These are phyloP conservation scores for Allantophomopsis lycopodina DNA, from an alignment of 2,329 filamentous ascomycete genomes.

Conservation along the genomic window DNA sequence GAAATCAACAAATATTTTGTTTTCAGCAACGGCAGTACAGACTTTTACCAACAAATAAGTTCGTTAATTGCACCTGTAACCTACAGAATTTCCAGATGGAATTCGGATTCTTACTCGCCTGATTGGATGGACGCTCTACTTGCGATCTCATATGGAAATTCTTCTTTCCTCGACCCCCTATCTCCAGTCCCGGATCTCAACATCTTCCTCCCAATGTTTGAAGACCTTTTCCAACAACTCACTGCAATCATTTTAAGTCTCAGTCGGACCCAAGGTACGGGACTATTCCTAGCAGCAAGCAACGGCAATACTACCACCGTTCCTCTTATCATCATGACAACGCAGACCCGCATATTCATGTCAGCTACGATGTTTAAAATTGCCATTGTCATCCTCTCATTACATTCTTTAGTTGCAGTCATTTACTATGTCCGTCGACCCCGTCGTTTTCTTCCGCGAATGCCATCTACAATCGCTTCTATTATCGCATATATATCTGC, in stretches of 20 bases:
- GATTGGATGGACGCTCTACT: slow-evolving; percentile 36
- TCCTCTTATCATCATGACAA: no score
- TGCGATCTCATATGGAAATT: slow-evolving; percentile 12
- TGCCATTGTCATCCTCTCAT: slow-evolving; percentile 24
- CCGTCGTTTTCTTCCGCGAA: slow-evolving; percentile 28
- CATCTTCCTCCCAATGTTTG: slow-evolving; percentile 10
- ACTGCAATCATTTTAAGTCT: slow-evolving; percentile 28
- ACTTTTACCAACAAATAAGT: slow-evolving; percentile 1
- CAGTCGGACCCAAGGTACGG: slow-evolving; percentile 19
- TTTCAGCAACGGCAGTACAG: not conserved
- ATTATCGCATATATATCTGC: slow-evolving; percentile 32
- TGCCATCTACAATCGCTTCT: slow-evolving; percentile 36
- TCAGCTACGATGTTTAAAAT: slow-evolving; percentile 30
- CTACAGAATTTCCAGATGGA: slow-evolving; percentile 20
- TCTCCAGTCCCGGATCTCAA: slow-evolving; percentile 18
- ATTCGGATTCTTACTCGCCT: slow-evolving; percentile 28
- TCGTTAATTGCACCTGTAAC: slow-evolving; percentile 1
- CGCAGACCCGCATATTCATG: slow-evolving; percentile 31
- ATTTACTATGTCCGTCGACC: slow-evolving; percentile 27
- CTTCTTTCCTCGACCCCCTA: slow-evolving; percentile 20
- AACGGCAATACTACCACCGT: no score
- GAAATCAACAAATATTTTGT: slow-evolving; percentile 2
- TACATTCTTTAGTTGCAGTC: slow-evolving; percentile 28
- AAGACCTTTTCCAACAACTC: slow-evolving; percentile 19
- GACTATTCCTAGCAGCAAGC: no score